Evolutionary conservation across 495 filamentous ascomycete genomes (phyloP).

Genomic region (Aspergillus funiculosus): DNA sequence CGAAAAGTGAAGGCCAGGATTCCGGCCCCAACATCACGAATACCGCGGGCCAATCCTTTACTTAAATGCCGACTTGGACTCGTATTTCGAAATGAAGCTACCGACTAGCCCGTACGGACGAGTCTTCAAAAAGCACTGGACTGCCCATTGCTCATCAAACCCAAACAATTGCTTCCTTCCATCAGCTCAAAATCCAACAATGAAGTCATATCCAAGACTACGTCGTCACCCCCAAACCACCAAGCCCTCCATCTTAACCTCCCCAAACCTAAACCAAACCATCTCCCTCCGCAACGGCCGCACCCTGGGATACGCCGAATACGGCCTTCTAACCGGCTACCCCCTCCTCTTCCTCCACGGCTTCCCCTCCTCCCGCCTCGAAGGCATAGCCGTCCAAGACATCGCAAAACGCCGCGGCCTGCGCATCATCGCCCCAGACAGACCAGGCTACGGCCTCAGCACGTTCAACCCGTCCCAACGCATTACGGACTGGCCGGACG

Average conservation of each 20-base stretch:
- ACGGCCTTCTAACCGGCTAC: slow-evolving; percentile 29
- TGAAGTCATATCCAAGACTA: no score
- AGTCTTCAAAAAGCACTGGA: no score
- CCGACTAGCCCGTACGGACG: no score
- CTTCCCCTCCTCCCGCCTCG: slow-evolving; percentile 37
- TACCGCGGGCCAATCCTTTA: no score
- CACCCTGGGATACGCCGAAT: slow-evolving; percentile 36
- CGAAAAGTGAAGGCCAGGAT: no score
- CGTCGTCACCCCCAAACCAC: neutral
- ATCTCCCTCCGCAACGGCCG: slow-evolving; percentile 35
- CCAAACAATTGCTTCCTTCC: no score
- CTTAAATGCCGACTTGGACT: no score
- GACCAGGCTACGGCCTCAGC: slow-evolving; percentile 43
- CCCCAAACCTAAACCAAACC: slow-evolving; percentile 18
- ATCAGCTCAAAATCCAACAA: no score
- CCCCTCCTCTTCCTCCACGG: slow-evolving; percentile 43
- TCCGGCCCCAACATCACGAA: no score
- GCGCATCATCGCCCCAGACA: slow-evolving; percentile 36
- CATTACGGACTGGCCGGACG: slow-evolving; percentile 37
- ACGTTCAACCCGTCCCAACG: slow-evolving; percentile 30
- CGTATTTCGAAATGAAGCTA: no score
- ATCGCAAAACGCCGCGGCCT: slow-evolving; percentile 23
- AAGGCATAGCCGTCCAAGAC: slow-evolving; percentile 27
- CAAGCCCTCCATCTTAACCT: neutral
- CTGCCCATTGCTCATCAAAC: no score